Evolutionary conservation across 768 basidiomycete genomes (phyloP).

Genomic region (Hericium alpestre): DNA sequence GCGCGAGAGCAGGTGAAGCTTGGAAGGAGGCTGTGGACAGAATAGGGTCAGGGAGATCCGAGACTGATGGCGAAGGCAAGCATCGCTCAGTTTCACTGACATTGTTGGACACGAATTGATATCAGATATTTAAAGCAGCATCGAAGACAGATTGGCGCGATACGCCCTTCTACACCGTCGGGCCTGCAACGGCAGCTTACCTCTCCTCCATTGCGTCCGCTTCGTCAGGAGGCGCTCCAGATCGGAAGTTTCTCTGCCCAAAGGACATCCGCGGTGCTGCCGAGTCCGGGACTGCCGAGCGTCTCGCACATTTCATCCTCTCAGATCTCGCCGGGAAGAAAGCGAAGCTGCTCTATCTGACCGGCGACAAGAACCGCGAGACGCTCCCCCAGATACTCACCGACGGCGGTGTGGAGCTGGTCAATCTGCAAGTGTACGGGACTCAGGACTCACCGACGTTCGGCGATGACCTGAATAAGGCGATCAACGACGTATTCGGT

Average conservation of each 20-base stretch:
- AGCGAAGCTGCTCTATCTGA: constrained; percentile 55
- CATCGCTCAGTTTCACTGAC: not conserved
- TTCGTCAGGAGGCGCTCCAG: constrained; percentile 17
- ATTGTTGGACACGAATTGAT: not conserved
- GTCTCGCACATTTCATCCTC: constrained; percentile 56
- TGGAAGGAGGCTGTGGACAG: constrained; percentile 40
- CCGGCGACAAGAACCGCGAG: constrained; percentile 80
- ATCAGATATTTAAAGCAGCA: not conserved
- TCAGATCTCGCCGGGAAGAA: constrained; percentile 20
- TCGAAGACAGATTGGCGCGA: constrained; percentile 32
- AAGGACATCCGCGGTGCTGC: constrained; percentile 35
- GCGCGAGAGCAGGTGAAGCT: constrained; percentile 66
- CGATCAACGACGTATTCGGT: constrained; percentile 3
- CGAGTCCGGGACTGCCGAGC: constrained; percentile 56
- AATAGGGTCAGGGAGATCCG: not conserved
- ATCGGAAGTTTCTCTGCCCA: constrained; percentile 22
- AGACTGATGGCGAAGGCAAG: not conserved
- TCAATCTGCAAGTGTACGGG: constrained; percentile 56
- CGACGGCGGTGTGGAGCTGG: constrained; percentile 33
- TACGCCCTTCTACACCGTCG: constrained; percentile 73
- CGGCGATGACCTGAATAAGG: constrained; percentile 26
- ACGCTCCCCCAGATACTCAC: constrained; percentile 43
- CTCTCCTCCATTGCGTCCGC: constrained; percentile 25
- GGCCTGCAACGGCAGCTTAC: constrained; percentile 46
- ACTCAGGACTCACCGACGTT: constrained; percentile 51